Conservation (phyloP, 495 filamentous ascomycete genomes). For the Penicillium atrosanguineum region DNA sequence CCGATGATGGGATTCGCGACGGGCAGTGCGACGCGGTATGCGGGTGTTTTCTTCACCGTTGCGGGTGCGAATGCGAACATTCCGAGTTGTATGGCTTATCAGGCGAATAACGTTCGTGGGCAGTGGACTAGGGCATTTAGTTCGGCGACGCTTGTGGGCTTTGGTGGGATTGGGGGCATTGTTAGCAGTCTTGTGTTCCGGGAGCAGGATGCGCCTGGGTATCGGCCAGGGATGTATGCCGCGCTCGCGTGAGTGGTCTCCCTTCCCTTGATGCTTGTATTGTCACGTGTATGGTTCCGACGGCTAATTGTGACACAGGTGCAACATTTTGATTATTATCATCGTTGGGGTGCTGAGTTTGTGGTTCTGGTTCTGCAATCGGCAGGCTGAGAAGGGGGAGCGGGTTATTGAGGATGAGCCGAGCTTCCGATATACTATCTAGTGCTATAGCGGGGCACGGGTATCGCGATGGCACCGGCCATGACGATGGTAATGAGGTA, state of each 20-base stretch:
- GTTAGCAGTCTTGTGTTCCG: conserved; percentile 56
- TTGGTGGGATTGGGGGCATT: conserved; percentile 61
- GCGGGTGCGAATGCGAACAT: conserved; percentile 61
- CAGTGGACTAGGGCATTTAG: conserved; percentile 65
- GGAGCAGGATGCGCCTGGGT: conserved; percentile 53
- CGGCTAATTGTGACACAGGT: conserved; percentile 25
- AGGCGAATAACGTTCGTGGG: conserved; percentile 64
- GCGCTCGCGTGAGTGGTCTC: conserved; percentile 43
- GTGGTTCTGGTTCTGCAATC: conserved; percentile 37
- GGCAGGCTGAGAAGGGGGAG: conserved; percentile 35
- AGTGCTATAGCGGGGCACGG: not conserved
- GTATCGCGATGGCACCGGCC: no score
- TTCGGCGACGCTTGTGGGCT: conserved; percentile 53
- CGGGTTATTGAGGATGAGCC: conserved; percentile 34
- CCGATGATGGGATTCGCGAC: conserved; percentile 53
- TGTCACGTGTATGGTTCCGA: not conserved
- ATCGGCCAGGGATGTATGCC: conserved; percentile 54
- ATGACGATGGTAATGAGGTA: not conserved
- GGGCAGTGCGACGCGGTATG: conserved; percentile 53
- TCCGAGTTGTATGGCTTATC: conserved; percentile 56
- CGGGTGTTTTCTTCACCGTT: conserved; percentile 62
- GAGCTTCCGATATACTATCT: conserved; percentile 42
- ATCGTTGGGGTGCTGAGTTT: conserved; percentile 28
- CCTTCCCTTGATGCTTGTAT: not conserved
- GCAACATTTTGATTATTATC: conserved; percentile 43